Conservation (phyloP, 2,329 filamentous ascomycete species). For the Trichoderma sp. region DNA sequence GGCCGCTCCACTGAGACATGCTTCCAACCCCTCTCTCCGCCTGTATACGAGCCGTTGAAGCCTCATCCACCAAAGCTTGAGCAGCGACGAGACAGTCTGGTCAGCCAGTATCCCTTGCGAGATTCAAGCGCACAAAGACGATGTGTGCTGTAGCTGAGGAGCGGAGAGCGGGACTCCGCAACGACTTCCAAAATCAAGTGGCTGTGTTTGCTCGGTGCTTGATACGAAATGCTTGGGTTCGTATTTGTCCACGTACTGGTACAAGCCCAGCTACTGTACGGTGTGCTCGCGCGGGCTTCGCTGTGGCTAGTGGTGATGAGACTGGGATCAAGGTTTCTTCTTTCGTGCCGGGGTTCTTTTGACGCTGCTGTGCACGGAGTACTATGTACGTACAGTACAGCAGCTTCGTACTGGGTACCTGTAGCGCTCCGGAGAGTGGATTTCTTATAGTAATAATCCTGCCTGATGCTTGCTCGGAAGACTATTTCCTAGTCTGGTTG, state of each 20-base stretch:
- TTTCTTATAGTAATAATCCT: neutral
- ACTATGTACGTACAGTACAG: neutral
- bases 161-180: neutral
- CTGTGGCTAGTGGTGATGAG: constrained; percentile 7
- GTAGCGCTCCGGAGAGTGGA: neutral
- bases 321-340: constrained; percentile 16
- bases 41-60: neutral
- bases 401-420: neutral
- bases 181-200: neutral
- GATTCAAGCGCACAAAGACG: neutral
- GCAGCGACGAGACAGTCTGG: neutral
- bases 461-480: neutral
- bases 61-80: constrained; percentile 1
- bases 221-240: neutral
- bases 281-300: neutral
- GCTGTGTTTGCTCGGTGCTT: neutral
- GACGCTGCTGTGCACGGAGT: neutral
- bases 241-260: neutral
- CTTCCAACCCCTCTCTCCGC: constrained; percentile 1
- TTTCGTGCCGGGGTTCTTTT: constrained; percentile 7
- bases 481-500: constrained; percentile 1
- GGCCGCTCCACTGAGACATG: constrained; percentile 8
- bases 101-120: neutral
- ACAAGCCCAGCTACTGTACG: neutral
- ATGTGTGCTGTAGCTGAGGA: neutral